Percentiles rank a stretch among this genome's conserved stretches.
Evolutionary conservation across 2,329 filamentous ascomycete genomes (phyloP).

Genomic region (Fusarium subglutinans): DNA sequence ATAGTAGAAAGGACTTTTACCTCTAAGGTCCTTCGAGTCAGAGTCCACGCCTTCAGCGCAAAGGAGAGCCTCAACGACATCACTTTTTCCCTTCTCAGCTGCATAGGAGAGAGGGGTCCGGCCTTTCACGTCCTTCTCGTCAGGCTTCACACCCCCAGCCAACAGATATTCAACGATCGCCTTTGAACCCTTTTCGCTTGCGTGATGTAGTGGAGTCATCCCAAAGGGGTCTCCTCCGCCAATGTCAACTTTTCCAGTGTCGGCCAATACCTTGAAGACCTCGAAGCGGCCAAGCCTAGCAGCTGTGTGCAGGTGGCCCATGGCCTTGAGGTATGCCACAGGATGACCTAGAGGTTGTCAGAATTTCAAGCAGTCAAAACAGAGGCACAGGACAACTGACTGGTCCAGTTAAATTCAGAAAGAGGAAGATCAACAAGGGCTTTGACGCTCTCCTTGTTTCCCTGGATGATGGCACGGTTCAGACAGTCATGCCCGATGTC

Average conservation of each 20-base stretch:
- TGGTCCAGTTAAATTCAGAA: not conserved
- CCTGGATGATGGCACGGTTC: not conserved
- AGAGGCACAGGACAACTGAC: not conserved
- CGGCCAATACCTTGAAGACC: not conserved
- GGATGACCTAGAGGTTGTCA: not conserved
- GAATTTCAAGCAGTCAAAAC: not conserved
- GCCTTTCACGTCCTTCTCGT: not conserved
- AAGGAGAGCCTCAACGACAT: not conserved
- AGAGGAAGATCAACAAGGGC: not conserved
- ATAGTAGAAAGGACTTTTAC: not conserved
- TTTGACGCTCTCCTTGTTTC: not conserved
- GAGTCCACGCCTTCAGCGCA: not conserved
- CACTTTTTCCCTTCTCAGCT: no score
- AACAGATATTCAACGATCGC: not conserved
- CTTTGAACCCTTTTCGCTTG: not conserved
- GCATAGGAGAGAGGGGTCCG: not conserved
- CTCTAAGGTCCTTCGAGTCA: not conserved
- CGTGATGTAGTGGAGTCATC: not conserved
- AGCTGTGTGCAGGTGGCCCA: not conserved
- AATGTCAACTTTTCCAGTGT: not conserved
- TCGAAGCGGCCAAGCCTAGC: not conserved
- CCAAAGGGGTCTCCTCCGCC: not conserved
- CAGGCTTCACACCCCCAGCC: not conserved
- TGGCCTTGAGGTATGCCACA: not conserved
- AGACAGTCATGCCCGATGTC: not conserved